phyloP scores from a whole-genome alignment of 2,329 filamentous ascomycete genomes.

The Penicillium sp. region DNA sequence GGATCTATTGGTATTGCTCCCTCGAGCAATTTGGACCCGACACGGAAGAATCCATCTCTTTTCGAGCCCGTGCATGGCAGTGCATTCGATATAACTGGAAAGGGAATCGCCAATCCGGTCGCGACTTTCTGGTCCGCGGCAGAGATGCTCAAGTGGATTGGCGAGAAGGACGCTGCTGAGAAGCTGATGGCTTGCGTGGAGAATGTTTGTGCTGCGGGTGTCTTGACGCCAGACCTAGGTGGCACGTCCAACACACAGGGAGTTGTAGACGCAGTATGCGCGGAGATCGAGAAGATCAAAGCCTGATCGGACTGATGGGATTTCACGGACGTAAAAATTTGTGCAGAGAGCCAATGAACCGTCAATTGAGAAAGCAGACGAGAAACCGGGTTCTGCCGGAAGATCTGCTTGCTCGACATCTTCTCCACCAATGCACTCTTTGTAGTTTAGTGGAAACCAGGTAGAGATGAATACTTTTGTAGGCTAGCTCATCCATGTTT shows the following conservation, averaged over 20 bases:
- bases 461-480: neutral
- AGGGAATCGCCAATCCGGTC: slow-evolving; percentile 62
- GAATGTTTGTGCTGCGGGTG: slow-evolving; percentile 55
- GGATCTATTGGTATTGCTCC: slow-evolving; percentile 72
- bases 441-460: neutral
- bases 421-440: neutral
- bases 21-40: slow-evolving; percentile 67
- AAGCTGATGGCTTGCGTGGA: slow-evolving; percentile 61
- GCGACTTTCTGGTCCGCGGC: slow-evolving; percentile 69
- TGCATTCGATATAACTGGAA: slow-evolving; percentile 65
- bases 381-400: neutral
- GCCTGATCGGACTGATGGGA: neutral
- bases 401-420: neutral
- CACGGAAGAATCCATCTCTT: slow-evolving; percentile 59
- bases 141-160: slow-evolving; percentile 66
- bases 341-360: neutral
- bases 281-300: slow-evolving; percentile 47
- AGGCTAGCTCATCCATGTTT: no score
- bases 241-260: slow-evolving; percentile 58
- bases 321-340: neutral
- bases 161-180: slow-evolving; percentile 58
- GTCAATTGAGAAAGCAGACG: neutral
- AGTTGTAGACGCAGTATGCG: slow-evolving; percentile 59
- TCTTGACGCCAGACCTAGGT: slow-evolving; percentile 61
- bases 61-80: slow-evolving; percentile 67